A percentile compares a stretch with the other conserved stretches of the same genome.
Conservation (phyloP, 805 yeast species). For the Wickerhamomyces bovis region DNA sequence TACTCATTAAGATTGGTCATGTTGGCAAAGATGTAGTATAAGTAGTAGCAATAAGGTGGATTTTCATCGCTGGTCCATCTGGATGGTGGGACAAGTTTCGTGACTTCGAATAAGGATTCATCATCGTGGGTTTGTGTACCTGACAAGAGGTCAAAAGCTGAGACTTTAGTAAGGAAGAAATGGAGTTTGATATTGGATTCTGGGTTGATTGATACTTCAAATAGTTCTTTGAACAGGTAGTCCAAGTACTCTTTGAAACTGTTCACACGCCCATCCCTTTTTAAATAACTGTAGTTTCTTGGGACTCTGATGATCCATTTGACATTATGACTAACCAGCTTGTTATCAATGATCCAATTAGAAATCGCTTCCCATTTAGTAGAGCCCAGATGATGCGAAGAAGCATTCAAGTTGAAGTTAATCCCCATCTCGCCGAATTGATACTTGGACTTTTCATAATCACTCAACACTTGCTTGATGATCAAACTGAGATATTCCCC, state of each 20-base stretch:
- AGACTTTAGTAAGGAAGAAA: conserved; percentile 27
- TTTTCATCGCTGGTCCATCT: conserved; percentile 30
- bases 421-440: conserved; percentile 33
- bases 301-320: conserved; percentile 33
- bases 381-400: conserved; percentile 8
- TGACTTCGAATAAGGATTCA: conserved; percentile 16
- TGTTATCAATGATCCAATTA: conserved; percentile 31
- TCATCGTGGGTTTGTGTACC: conserved; percentile 18
- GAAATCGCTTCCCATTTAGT: conserved; percentile 28
- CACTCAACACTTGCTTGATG: conserved; percentile 27
- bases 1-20: conserved; percentile 18
- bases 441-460: conserved; percentile 33
- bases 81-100: conserved; percentile 20
- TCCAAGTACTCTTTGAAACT: conserved; percentile 29
- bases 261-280: conserved; percentile 13
- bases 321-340: conserved; percentile 32
- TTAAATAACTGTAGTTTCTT: conserved; percentile 26
- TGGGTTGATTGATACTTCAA: conserved; percentile 22
- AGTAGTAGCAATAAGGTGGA: conserved; percentile 34
- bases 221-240: conserved; percentile 29
- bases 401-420: conserved; percentile 23
- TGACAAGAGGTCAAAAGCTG: conserved; percentile 28
- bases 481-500: conserved; percentile 34
- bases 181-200: conserved; percentile 22
- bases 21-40: conserved; percentile 28